Conservation (phyloP, 495 filamentous ascomycete species). For the Usnea hakonensis region DNA sequence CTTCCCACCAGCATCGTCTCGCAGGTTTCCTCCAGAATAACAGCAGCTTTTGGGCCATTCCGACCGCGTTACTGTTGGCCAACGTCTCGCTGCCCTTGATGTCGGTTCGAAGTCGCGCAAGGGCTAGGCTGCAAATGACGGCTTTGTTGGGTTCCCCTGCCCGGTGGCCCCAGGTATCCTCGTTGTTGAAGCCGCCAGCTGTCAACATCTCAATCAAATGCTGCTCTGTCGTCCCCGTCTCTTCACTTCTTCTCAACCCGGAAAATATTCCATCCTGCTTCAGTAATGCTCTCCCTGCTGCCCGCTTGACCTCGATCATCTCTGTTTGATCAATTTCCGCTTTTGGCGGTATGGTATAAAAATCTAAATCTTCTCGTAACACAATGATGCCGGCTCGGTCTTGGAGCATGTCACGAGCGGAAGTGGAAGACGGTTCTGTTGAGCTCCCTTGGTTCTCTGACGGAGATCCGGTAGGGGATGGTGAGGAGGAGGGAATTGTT, state of each 20-base stretch:
- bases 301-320: slow-evolving; percentile 95
- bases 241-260: slow-evolving; percentile 86
- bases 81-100: slow-evolving; percentile 62
- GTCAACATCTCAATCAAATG: slow-evolving; percentile 99
- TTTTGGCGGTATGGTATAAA: slow-evolving; percentile 90
- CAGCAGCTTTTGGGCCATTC: slow-evolving; percentile 97
- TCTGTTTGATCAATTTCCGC: slow-evolving; percentile 76
- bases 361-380: slow-evolving; percentile 90
- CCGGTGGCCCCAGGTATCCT: slow-evolving; percentile 92
- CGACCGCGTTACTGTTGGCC: slow-evolving; percentile 72
- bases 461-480: slow-evolving; percentile 52
- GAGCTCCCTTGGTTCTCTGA: slow-evolving; percentile 54
- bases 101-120: slow-evolving; percentile 87
- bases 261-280: slow-evolving; percentile 95
- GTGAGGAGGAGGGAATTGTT: slow-evolving; percentile 69
- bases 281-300: slow-evolving; percentile 78
- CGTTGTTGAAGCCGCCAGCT: slow-evolving; percentile 92
- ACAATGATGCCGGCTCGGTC: slow-evolving; percentile 97
- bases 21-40: slow-evolving; percentile 98
- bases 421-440: slow-evolving; percentile 57
- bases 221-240: slow-evolving; percentile 92
- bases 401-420: slow-evolving; percentile 66
- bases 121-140: slow-evolving; percentile 91
- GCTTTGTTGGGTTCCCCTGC: slow-evolving; percentile 96
- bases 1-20: slow-evolving; percentile 97